A percentile compares a stretch with the other conserved stretches of the same genome.
phyloP scores from a whole-genome alignment of 2,329 filamentous ascomycete species.

The Stagonosporopsis chrysanthemi region DNA sequence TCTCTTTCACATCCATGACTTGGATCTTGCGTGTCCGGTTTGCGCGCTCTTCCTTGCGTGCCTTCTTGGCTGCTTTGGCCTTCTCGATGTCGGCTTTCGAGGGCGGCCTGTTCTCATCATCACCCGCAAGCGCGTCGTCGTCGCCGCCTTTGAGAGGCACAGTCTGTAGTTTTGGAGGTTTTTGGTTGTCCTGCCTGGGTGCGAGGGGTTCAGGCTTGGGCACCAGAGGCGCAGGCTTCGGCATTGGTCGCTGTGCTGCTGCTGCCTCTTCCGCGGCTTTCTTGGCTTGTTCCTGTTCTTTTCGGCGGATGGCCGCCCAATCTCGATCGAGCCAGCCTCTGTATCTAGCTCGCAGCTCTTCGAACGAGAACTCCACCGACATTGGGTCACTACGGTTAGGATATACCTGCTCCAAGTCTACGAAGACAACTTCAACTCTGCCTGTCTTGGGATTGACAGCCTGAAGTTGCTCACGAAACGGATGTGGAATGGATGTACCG shows the following conservation, averaged over 20 bases:
- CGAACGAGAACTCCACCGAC: slow-evolving; percentile 83
- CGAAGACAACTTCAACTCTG: slow-evolving; percentile 84
- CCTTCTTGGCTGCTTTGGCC: slow-evolving; percentile 61
- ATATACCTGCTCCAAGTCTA: slow-evolving; percentile 85
- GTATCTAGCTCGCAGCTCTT: slow-evolving; percentile 83
- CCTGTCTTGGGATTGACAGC: slow-evolving; percentile 83
- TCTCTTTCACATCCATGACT: slow-evolving; percentile 69
- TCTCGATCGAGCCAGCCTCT: slow-evolving; percentile 70
- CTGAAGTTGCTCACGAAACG: slow-evolving; percentile 78
- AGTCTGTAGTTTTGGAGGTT: slow-evolving; percentile 31
- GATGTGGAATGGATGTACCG: slow-evolving; percentile 60
- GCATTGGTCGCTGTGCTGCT: slow-evolving; percentile 18
- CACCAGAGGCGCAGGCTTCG: slow-evolving; percentile 17
- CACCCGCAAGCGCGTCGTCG: slow-evolving; percentile 42
- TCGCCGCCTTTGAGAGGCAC: slow-evolving; percentile 47
- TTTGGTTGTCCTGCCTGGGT: slow-evolving; percentile 26
- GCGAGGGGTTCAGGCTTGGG: slow-evolving; percentile 22
- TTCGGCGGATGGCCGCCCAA: slow-evolving; percentile 54
- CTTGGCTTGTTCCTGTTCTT: slow-evolving; percentile 38
- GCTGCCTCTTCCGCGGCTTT: slow-evolving; percentile 29
- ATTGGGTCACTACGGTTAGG: slow-evolving; percentile 72
- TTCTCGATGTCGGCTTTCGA: slow-evolving; percentile 61
- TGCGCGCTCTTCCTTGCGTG: slow-evolving; percentile 57
- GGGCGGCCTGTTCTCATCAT: slow-evolving; percentile 58
- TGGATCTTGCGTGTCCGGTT: slow-evolving; percentile 69